Percentiles rank a stretch among this genome's conserved stretches.
These are phyloP conservation scores for Hamigera avellanea DNA, from an alignment of 495 filamentous ascomycete genomes.

Conservation along the genomic window DNA sequence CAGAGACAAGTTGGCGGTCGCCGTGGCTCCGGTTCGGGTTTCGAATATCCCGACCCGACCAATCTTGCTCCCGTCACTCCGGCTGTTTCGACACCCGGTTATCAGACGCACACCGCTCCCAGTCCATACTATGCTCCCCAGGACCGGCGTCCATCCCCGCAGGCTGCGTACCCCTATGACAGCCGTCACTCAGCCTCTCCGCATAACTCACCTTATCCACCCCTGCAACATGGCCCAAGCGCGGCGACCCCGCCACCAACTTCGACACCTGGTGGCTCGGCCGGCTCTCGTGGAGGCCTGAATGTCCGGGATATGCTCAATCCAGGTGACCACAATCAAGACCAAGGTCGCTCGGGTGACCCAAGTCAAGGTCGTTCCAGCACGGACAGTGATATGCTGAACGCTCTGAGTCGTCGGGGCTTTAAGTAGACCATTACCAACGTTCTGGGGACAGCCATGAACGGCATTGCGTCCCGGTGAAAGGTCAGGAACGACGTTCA, in stretches of 20 bases:
- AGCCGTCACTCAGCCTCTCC: slow-evolving; percentile 38
- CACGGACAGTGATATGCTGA: slow-evolving; percentile 46
- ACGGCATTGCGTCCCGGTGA: too few species aligned
- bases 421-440: slow-evolving; percentile 20
- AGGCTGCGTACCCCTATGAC: slow-evolving; percentile 37
- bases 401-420: slow-evolving; percentile 38
- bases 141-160: slow-evolving; percentile 40
- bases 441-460: neutral
- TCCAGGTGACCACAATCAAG: slow-evolving; percentile 19
- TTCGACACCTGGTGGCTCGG: slow-evolving; percentile 25
- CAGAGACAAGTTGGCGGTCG: slow-evolving; percentile 33
- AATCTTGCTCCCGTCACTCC: slow-evolving; percentile 43
- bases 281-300: slow-evolving; percentile 31
- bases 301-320: slow-evolving; percentile 45
- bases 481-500: too few species aligned
- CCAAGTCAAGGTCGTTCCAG: slow-evolving; percentile 34
- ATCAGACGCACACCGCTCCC: slow-evolving; percentile 31
- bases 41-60: slow-evolving; percentile 44
- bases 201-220: slow-evolving; percentile 38
- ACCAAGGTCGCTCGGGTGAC: slow-evolving; percentile 34
- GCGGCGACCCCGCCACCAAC: slow-evolving; percentile 30
- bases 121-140: slow-evolving; percentile 36
- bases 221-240: slow-evolving; percentile 22
- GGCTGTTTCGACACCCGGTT: slow-evolving; percentile 35
- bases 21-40: slow-evolving; percentile 36